These are phyloP conservation scores for Arthrobotrys conoides DNA, from an alignment of 2,329 filamentous ascomycete species.

Conservation along the genomic window DNA sequence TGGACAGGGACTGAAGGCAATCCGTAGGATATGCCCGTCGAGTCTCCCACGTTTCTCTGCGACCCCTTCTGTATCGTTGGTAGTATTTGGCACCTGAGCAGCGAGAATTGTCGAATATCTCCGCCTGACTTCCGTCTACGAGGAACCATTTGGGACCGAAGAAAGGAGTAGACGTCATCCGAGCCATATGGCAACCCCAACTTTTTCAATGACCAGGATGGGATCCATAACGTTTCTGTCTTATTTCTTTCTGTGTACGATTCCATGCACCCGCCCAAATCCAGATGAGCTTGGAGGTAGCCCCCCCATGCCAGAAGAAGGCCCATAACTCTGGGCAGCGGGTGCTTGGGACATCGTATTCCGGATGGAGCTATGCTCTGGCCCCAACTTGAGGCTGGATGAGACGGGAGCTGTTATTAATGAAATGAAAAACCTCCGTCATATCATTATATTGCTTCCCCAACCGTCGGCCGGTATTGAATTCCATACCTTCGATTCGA, in stretches of 20 bases:
- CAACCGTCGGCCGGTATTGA: not conserved
- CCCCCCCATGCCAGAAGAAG: slow-evolving; percentile 24
- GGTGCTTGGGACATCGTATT: slow-evolving; percentile 17
- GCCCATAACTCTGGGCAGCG: slow-evolving; percentile 4
- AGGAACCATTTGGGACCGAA: not conserved
- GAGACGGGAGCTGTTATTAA: slow-evolving; percentile 15
- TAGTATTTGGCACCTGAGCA: slow-evolving; percentile 27
- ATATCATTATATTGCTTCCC: not conserved
- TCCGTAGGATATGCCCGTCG: not conserved
- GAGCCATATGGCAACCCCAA: slow-evolving; percentile 1
- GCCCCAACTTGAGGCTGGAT: slow-evolving; percentile 6
- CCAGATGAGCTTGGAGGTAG: slow-evolving; percentile 2
- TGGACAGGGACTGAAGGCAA: slow-evolving; percentile 1
- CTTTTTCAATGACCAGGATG: slow-evolving; percentile 17
- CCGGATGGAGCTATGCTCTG: slow-evolving; percentile 18
- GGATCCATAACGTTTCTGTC: slow-evolving; percentile 25
- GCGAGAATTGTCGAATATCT: slow-evolving; percentile 13
- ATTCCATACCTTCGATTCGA: not conserved
- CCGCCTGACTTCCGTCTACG: slow-evolving; percentile 34
- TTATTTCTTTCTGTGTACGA: slow-evolving; percentile 5
- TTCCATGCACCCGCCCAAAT: slow-evolving; percentile 30
- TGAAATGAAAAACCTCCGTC: slow-evolving; percentile 9
- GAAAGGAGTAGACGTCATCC: slow-evolving; percentile 17
- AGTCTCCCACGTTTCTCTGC: slow-evolving; percentile 16
- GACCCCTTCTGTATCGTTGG: not conserved